phyloP scores from a whole-genome alignment of 1,284 basidiomycete species.

The Tilletia setariae region DNA sequence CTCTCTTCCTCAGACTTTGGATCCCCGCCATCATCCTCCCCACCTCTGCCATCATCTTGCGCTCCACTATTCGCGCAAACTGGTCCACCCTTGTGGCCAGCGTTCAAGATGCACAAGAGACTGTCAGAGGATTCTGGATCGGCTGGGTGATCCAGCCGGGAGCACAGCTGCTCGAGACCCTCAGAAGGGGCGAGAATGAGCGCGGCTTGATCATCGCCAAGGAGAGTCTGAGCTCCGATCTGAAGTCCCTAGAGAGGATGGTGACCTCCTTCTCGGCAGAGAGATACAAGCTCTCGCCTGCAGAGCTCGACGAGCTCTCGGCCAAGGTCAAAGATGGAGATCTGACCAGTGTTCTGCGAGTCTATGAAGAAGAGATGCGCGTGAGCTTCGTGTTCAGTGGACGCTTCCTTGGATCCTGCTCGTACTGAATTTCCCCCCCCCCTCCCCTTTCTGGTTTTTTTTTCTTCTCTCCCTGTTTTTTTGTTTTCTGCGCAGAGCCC shows the following conservation, averaged over 20 bases:
- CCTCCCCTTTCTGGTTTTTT: neutral
- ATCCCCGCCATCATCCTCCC: conserved; percentile 23
- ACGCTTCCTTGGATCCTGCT: neutral
- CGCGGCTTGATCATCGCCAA: conserved; percentile 65
- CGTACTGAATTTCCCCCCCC: neutral
- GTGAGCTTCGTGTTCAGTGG: conserved; percentile 36
- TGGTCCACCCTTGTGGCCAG: conserved; percentile 53
- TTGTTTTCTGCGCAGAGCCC: conserved; percentile 60
- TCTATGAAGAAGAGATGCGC: conserved; percentile 90
- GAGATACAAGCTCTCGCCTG: conserved; percentile 65
- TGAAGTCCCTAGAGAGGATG: conserved; percentile 87
- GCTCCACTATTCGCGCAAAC: conserved; percentile 32
- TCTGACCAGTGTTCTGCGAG: conserved; percentile 77
- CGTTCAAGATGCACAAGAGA: conserved; percentile 66
- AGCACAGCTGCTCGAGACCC: conserved; percentile 75
- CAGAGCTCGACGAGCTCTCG: conserved; percentile 64
- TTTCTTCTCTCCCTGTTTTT: neutral
- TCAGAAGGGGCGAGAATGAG: conserved; percentile 71
- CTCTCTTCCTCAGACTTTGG: conserved; percentile 11
- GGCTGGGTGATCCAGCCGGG: conserved; percentile 86
- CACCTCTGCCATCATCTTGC: conserved; percentile 25
- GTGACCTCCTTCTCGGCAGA: conserved; percentile 78
- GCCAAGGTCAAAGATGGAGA: conserved; percentile 73
- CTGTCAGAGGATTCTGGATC: conserved; percentile 70
- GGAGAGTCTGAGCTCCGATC: conserved; percentile 74